These are phyloP conservation scores for Papiliotrema nemorosa DNA, from an alignment of 1,284 basidiomycete species.

Conservation along the genomic window DNA sequence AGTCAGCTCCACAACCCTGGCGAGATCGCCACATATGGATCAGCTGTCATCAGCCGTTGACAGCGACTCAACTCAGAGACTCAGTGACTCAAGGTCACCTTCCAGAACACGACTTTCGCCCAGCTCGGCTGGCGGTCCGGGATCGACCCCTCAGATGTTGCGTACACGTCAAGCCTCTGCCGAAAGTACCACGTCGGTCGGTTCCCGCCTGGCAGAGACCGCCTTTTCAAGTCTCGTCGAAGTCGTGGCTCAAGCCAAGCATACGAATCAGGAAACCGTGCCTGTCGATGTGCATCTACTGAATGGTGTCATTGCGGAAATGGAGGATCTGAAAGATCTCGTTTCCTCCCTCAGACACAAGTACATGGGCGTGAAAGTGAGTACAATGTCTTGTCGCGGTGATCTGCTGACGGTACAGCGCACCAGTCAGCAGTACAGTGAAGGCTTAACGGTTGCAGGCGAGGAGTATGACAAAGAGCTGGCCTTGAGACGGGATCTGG, in stretches of 20 bases:
- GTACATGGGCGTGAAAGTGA: slow-evolving; percentile 81
- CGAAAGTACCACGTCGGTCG: slow-evolving; percentile 34
- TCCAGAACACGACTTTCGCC: slow-evolving; percentile 26
- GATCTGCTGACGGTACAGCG: slow-evolving; percentile 56
- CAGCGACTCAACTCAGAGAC: not conserved
- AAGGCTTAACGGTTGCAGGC: slow-evolving; percentile 85
- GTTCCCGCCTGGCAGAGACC: slow-evolving; percentile 26
- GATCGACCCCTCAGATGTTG: slow-evolving; percentile 21
- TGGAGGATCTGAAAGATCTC: slow-evolving; percentile 66
- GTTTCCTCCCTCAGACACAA: slow-evolving; percentile 66
- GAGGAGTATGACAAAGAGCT: slow-evolving; percentile 90
- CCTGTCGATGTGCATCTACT: slow-evolving; percentile 71
- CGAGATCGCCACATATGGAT: slow-evolving; percentile 3
- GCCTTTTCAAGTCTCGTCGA: slow-evolving; percentile 30
- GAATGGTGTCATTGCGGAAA: slow-evolving; percentile 64
- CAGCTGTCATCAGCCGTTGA: not conserved
- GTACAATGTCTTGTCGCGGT: slow-evolving; percentile 24
- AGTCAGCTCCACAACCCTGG: not conserved
- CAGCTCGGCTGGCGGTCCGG: slow-evolving; percentile 8
- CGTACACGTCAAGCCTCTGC: slow-evolving; percentile 41
- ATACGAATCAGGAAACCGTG: slow-evolving; percentile 62
- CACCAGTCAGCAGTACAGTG: slow-evolving; percentile 83
- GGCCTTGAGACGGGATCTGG: slow-evolving; percentile 78
- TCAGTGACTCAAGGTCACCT: slow-evolving; percentile 13
- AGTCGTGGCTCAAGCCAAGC: slow-evolving; percentile 61